Evolutionary conservation across 441 rosid species (phyloP).

Genomic region (Corymbia calophylla): DNA sequence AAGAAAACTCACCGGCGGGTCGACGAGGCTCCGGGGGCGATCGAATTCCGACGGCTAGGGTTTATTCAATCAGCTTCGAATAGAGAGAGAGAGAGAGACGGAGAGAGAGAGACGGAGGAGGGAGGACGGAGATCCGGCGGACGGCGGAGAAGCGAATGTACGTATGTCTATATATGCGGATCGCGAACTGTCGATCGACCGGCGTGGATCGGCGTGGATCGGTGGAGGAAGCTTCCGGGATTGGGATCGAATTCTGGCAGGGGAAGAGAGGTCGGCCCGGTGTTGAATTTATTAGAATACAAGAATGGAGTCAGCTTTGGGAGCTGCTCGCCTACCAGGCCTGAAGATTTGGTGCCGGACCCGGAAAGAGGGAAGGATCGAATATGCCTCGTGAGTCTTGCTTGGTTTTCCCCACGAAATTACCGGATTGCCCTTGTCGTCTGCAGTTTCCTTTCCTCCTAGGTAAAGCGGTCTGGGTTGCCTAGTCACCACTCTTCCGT

Average conservation of each 20-base stretch:
- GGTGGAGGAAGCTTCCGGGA: background rate
- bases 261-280: background rate
- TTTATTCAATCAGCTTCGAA: background rate
- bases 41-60: background rate
- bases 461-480: background rate
- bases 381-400: background rate
- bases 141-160: background rate
- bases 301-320: slow-evolving; percentile 3
- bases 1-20: background rate
- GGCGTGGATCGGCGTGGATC: background rate
- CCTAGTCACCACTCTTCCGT: no score
- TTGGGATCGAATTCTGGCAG: background rate
- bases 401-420: background rate
- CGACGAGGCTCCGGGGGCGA: background rate
- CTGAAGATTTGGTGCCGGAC: background rate
- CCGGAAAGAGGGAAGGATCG: background rate
- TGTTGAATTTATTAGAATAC: background rate
- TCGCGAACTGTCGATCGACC: background rate
- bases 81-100: no score
- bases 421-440: background rate
- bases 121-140: background rate
- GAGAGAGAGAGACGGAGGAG: no score
- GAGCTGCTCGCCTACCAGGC: background rate
- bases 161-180: background rate
- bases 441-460: background rate